phyloP scores from a whole-genome alignment of 495 filamentous ascomycete genomes.

The Xylaria flabelliformis region DNA sequence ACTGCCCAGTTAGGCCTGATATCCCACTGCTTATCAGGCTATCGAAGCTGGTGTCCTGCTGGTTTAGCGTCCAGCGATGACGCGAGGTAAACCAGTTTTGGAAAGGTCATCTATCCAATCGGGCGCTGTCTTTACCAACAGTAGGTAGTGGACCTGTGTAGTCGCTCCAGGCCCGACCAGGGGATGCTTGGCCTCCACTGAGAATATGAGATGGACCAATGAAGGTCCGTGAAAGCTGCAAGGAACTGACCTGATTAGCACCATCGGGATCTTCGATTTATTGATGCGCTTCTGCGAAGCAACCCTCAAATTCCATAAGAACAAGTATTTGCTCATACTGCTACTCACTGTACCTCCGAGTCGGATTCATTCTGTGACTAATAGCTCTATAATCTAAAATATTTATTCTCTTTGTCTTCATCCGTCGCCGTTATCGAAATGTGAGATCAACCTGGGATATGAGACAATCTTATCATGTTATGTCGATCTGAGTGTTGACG shows the following conservation, averaged over 20 bases:
- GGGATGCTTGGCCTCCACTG: not conserved
- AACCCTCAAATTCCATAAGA: conserved; percentile 8
- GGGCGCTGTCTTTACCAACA: conserved; percentile 11
- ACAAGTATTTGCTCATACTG: not conserved
- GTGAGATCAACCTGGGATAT: not conserved
- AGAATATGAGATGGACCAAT: conserved; percentile 9
- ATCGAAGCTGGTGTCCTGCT: not conserved
- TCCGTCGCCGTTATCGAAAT: not conserved
- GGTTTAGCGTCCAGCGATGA: conserved; percentile 21
- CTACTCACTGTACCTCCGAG: not conserved
- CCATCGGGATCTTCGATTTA: conserved; percentile 25
- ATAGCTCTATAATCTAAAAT: not conserved
- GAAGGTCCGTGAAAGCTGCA: not conserved
- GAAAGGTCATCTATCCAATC: conserved; percentile 19
- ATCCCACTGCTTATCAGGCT: not conserved
- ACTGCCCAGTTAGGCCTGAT: not conserved
- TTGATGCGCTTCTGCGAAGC: conserved; percentile 18
- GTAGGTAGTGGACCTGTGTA: conserved; percentile 1
- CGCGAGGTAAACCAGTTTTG: conserved; percentile 21
- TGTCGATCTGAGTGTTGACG: conserved; percentile 9
- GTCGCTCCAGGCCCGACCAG: conserved; percentile 3
- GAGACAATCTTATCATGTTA: not conserved
- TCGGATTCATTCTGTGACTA: not conserved
- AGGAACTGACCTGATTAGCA: not conserved
- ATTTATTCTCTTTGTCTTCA: not conserved